These are phyloP conservation scores for Neonectria faginata DNA, from an alignment of 2,329 filamentous ascomycete genomes.

Conservation along the genomic window DNA sequence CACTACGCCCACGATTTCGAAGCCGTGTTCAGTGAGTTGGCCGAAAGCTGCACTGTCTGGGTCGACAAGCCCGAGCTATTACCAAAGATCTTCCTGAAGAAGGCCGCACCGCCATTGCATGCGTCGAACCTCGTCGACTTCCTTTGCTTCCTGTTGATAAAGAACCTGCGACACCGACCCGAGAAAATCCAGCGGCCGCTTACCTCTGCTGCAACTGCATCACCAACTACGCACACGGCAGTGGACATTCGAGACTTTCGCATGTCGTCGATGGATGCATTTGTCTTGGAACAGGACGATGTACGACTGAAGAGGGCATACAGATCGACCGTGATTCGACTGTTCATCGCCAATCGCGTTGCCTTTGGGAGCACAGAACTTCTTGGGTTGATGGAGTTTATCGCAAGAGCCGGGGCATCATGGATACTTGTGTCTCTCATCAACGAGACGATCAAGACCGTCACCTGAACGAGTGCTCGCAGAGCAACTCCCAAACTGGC, in stretches of 20 bases:
- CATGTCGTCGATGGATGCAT: slow-evolving; percentile 65
- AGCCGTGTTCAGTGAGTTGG: slow-evolving; percentile 69
- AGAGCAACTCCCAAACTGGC: slow-evolving; percentile 5
- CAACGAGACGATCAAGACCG: neutral
- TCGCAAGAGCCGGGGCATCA: slow-evolving; percentile 49
- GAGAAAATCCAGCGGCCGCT: slow-evolving; percentile 55
- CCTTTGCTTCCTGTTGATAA: slow-evolving; percentile 58
- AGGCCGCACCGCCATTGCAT: slow-evolving; percentile 50
- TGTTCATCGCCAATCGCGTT: slow-evolving; percentile 59
- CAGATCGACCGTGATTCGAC: slow-evolving; percentile 51
- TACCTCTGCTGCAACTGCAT: slow-evolving; percentile 50
- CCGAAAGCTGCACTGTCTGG: slow-evolving; percentile 69
- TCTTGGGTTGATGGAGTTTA: slow-evolving; percentile 47
- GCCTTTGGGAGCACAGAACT: slow-evolving; percentile 51
- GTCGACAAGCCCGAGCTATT: slow-evolving; percentile 67
- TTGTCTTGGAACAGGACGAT: slow-evolving; percentile 53
- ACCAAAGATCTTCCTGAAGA: slow-evolving; percentile 57
- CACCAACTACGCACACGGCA: slow-evolving; percentile 18
- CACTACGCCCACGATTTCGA: slow-evolving; percentile 72
- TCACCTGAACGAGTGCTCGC: neutral
- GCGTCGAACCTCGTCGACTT: slow-evolving; percentile 53
- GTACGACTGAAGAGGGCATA: slow-evolving; percentile 50
- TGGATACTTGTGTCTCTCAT: slow-evolving; percentile 47
- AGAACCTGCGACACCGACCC: slow-evolving; percentile 57
- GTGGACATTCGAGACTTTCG: slow-evolving; percentile 61